A percentile compares a stretch with the other conserved stretches of the same genome.
These are phyloP conservation scores for Sindora glabra DNA, from an alignment of 306 rosid species.

Conservation along the genomic window DNA sequence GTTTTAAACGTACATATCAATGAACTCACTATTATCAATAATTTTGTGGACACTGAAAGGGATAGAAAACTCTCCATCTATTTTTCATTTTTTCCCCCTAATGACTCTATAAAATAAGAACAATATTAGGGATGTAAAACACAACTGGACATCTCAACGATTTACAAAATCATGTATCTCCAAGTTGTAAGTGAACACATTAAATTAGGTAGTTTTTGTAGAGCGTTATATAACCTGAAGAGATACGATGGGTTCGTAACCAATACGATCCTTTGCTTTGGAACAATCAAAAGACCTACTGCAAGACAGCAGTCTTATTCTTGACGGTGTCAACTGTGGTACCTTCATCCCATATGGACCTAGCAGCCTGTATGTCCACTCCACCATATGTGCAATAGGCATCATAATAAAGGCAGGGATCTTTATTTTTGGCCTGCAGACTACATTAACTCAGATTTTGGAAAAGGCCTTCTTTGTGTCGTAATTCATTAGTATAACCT, in stretches of 20 bases:
- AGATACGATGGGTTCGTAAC: slow-evolving; percentile 52
- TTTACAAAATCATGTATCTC: not conserved
- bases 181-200: not conserved
- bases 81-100: not conserved
- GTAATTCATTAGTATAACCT: not conserved
- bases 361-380: slow-evolving; percentile 64
- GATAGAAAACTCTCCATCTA: not conserved
- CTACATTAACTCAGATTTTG: slow-evolving; percentile 27
- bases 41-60: not conserved
- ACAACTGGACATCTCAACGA: not conserved
- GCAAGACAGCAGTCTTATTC: slow-evolving; percentile 52
- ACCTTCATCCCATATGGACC: slow-evolving; percentile 96
- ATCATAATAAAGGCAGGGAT: slow-evolving; percentile 68
- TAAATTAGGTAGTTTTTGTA: not conserved
- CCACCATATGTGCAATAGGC: slow-evolving; percentile 90
- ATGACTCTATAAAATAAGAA: too few relatives aligned
- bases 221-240: slow-evolving; percentile 54
- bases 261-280: slow-evolving; percentile 45
- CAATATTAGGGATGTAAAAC: not conserved
- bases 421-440: slow-evolving; percentile 85
- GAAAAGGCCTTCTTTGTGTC: slow-evolving; percentile 12
- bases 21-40: not conserved
- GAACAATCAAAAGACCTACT: slow-evolving; percentile 47
- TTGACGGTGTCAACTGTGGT: slow-evolving; percentile 94
- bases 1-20: too few relatives aligned